Evolutionary conservation across 306 rosid genomes (phyloP), one percentile per base, ranked within the genome.

Genomic region (Cucumis hystrix): DNA sequence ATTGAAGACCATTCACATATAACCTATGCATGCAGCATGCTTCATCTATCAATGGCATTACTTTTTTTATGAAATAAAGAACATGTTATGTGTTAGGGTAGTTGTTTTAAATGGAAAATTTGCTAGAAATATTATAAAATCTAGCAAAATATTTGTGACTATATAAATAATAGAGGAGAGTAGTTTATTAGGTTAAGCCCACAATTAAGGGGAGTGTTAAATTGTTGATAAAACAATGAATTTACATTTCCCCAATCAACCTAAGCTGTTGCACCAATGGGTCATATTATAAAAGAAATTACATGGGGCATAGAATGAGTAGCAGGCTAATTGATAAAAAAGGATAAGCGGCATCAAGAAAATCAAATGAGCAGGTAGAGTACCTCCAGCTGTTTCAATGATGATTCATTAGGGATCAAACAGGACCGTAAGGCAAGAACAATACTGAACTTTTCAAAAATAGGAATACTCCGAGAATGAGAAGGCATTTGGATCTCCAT

Each of bases 341-440:
- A 23, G 59, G 57, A 16, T 51, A 2, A 3, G 8, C 13, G 39
- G 17, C 78, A 37, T 35, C n/a, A 25, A 60, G 5, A 40, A 76
- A 76, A 61, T 16, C 8, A 17, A 37, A 20, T 20, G 17, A 25
- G 25, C 28, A 39, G 17, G 40, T 15, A 45, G 6, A 75, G 67
- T 86, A 92, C 98, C 98, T 95, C 91, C 79, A 95, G 81, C 83
- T 87, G 93, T 83, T 88, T 90, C 83, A 81, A 77, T 76, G 85
- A 80, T 72, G 96, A 83, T 82, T 92, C 93, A 62, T 92, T 88
- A 13, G 88, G 83, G 78, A 95, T 87, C 81, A 87, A 52, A 80
- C 91, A 92, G 81, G 75, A 77, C 59, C 88, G 87, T 64, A 92
- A 66, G 73, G 86, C 81, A 30, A 87, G 71, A 35, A 97, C 85